Base-by-base conservation (phyloP, 2,329 filamentous ascomycete species). In the Hypoxylon sp. region DNA sequence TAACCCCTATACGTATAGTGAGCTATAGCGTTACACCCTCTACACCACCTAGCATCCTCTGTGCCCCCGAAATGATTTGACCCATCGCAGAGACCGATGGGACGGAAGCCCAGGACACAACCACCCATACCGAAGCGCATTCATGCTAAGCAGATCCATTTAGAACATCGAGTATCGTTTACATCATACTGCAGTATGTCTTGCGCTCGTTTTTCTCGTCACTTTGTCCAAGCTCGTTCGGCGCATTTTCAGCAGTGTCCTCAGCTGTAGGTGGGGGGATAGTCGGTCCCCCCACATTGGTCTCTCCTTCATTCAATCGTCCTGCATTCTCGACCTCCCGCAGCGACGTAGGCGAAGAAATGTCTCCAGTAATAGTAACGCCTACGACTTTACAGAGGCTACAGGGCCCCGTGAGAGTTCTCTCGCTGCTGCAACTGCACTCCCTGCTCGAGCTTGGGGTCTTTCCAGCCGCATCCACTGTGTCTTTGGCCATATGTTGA, bases 321-420 rank as follows among this genome's bases (percentile, higher is more conserved):
- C 1, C 35, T 14, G 60, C 55, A 10, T 67, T 52, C 31, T 67
- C 65, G 13, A 67, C 60, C 31, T 67, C 60, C 6, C 51, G 14
- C 8, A 67, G 22, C 19, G 64, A 63, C 19, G 50, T 63, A 8
- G 50, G 48, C 2, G 26, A 17, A n/a, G 53, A 57, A 5, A 6
- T 42, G 0, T 33, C 19, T 9, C 42, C 46, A 14, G 2, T 19
- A 1, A 29, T 33, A 8, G 10, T 17, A 29, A 19, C 37, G 1
- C 19, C 31, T 11, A 24, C n/a, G 0, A n/a, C 26, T 13, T 47
- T 50, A 24, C 58, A 54, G 14, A 22, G 37, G 17, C 39, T 54
- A 33, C 58, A 58, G 2, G 57, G 22, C 9, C 22, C 51, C 10
- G 42, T 46, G n/a, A 67, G 42, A 1, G 57, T 67, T 13, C 19